A percentile compares a stretch with the other conserved stretches of the same genome.
These are phyloP conservation scores for Leccinum solheimii DNA, from an alignment of 1,284 basidiomycete genomes.

Conservation along the genomic window DNA sequence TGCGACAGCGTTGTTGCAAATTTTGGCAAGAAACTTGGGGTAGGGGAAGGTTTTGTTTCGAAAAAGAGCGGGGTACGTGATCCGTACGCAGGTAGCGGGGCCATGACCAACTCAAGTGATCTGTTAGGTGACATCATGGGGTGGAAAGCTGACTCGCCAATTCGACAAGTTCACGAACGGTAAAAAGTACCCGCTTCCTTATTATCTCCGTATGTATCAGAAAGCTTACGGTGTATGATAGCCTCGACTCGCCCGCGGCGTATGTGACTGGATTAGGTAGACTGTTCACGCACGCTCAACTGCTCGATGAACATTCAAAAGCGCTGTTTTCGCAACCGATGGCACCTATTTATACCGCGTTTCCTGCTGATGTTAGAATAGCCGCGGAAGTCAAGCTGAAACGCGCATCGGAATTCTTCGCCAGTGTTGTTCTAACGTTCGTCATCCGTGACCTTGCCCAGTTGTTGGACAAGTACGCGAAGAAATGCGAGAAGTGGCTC, in stretches of 20 bases:
- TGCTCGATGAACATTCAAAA: constrained; percentile 86
- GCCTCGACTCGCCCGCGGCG: constrained; percentile 82
- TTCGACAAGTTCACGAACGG: constrained; percentile 91
- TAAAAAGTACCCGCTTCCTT: constrained; percentile 68
- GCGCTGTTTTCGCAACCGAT: constrained; percentile 65
- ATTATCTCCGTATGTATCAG: constrained; percentile 8
- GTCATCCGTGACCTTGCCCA: constrained; percentile 84
- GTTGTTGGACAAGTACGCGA: constrained; percentile 89
- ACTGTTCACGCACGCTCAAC: constrained; percentile 75
- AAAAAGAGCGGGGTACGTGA: constrained; percentile 73
- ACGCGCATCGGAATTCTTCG: constrained; percentile 88
- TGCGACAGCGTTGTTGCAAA: constrained; percentile 86
- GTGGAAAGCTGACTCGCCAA: constrained; percentile 77
- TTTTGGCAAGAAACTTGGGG: constrained; percentile 86
- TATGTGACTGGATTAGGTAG: constrained; percentile 81
- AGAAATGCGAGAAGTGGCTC: constrained; percentile 87
- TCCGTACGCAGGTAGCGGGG: not conserved
- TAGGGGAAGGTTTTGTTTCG: constrained; percentile 78
- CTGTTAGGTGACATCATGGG: constrained; percentile 62
- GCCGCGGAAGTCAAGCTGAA: constrained; percentile 76
- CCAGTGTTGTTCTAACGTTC: constrained; percentile 86
- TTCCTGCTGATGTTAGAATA: constrained; percentile 62
- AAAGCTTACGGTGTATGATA: constrained; percentile 36
- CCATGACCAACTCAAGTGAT: constrained; percentile 20
- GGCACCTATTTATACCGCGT: constrained; percentile 69